These are phyloP conservation scores for Alternaria triticimaculans DNA, from an alignment of 2,329 filamentous ascomycete genomes.

Conservation along the genomic window DNA sequence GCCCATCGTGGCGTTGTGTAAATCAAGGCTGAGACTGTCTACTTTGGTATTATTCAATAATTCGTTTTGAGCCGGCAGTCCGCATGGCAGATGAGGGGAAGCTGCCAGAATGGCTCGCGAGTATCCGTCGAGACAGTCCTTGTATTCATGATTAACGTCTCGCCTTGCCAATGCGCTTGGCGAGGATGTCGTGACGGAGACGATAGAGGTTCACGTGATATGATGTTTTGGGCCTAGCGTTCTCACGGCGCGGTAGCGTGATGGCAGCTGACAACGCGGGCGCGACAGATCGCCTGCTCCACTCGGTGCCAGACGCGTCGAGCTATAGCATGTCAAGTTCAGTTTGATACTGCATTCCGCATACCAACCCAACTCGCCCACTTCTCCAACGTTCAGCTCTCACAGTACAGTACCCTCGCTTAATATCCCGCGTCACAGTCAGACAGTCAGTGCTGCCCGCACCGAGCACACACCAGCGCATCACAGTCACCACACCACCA, in stretches of 20 bases:
- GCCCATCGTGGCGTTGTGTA: not conserved
- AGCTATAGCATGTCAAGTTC: not conserved
- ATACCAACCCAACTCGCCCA: not conserved
- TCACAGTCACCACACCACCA: not conserved
- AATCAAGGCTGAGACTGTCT: not conserved
- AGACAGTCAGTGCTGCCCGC: not conserved
- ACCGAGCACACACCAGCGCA: not conserved
- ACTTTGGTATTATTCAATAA: not conserved
- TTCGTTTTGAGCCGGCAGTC: not conserved
- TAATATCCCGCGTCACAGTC: not conserved
- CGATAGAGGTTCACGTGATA: not conserved
- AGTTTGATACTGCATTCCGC: not conserved
- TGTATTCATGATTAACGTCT: not conserved
- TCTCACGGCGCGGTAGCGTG: not conserved
- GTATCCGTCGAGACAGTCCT: not conserved
- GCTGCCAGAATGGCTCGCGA: not conserved
- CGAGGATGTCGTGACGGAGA: not conserved
- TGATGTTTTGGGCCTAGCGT: not conserved
- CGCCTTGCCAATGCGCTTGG: not conserved
- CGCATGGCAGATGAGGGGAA: not conserved
- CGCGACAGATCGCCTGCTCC: constrained; percentile 3
- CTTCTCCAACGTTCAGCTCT: not conserved
- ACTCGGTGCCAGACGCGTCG: constrained; percentile 5
- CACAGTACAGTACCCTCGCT: not conserved
- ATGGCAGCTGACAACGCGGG: constrained; percentile 9